Base-by-base conservation (phyloP, 345 rosid genomes). In the Noccaea caerulescens region DNA sequence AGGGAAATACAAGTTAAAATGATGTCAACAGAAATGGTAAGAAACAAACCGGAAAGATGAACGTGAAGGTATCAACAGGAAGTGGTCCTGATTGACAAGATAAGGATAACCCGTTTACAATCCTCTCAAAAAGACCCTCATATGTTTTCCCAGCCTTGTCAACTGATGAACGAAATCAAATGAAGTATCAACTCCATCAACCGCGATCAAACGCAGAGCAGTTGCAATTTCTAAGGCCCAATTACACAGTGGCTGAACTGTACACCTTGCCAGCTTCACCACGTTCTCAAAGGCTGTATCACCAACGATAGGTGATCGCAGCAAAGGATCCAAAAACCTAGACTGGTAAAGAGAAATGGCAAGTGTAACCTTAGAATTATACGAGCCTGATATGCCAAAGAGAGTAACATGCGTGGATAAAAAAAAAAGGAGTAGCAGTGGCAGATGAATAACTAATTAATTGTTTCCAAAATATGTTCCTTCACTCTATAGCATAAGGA, bases 181-280 rank as follows among this genome's bases (percentile, higher is more conserved):
- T 62, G 84, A 77, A 72, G 78, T n/a, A 71, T 74, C 54, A 58
- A 72, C 86, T 61, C 82, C 95, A 80, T 85, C 93, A 4, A 79
- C 82, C 30, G 76, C 83, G 25, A 88, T 85, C 71, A 91, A 72
- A 36, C 95, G 88, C 74, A 94, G 80, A 79, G 97, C 95, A 83
- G 96, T 87, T 71, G 97, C 93, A 78, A 91, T 87, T 64, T 94
- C 99, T 25, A 84, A 82, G 66, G 93, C 99, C 97, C 97, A 91
- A 75, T 88, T 84, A 80, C 97, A 88, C 32, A 91, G 84, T 38
- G 99, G 99, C 66, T 81, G 53, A 53, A 86, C 93, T 4, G 88
- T 86, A 76, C 99, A 94, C 80, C 79, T 82, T 59, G 96, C 78
- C 4, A 94, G 89, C 82, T 86, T 91, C 86, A 89, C 95, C 82